Evolutionary conservation across 768 basidiomycete species (phyloP), one percentile per base, ranked within the genome.

Genomic region (Mycena pura): DNA sequence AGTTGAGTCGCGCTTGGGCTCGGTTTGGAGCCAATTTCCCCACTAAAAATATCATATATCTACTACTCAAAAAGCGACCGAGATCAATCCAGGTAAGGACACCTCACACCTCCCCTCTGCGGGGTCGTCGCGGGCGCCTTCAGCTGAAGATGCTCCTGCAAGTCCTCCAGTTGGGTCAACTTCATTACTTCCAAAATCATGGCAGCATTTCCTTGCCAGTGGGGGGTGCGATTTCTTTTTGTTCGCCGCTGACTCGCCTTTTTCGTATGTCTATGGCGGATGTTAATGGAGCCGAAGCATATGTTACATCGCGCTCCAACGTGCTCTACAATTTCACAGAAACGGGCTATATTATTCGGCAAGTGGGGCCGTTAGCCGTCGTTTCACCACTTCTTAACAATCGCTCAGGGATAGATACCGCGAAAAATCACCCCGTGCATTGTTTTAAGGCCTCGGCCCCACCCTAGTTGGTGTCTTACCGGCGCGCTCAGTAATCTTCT

Each of bases 401-500:
- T 48, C 8, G 8, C 58, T n/a, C 62, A 94, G 93, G 27, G 90
- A 93, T 64, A 97, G 98, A 34, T 95, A 93, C 71, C 84, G 84
- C 14, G 83, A 92, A 65, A 97, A 99, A 76, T 94, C 95, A 0
- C 86, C 91, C 0, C 83, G 87, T 14, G 96, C 96, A 0, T 79
- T 99, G 0, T 98, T 98, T 82, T 95, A 91, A 71, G 97, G 97
- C 45, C 85, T 99, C 14, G 95, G 93, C 0, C 94, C 97, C 1
- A 96, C 94, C 0, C 83, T 99, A 0, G 93, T 98, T 28, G 97
- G 97, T 52, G 96, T 92, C 55, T 84, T 99, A 36, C 97, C 97
- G 0, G 96, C 96, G 0, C 88, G 96, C 53, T 95, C 96, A 4
- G 98, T 99, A 78, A 93, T 96, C 76, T 99, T 99, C 76, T 99